These are phyloP conservation scores for Talaromyces sp. DNA, from an alignment of 2,329 filamentous ascomycete genomes.

Conservation along the genomic window DNA sequence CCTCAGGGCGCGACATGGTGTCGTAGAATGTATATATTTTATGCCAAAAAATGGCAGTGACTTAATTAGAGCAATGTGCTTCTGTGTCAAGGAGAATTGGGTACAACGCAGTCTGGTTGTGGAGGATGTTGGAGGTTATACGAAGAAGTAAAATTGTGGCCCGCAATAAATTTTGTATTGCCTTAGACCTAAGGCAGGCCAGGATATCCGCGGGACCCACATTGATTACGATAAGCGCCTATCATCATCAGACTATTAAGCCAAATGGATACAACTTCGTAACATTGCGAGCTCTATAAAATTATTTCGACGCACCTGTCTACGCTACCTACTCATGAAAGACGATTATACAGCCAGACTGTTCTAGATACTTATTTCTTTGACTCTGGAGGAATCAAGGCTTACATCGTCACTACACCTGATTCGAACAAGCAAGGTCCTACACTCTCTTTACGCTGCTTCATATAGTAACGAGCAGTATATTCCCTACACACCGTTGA, in stretches of 20 bases:
- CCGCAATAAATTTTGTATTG: constrained; percentile 10
- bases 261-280: constrained; percentile 4
- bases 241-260: constrained; percentile 15
- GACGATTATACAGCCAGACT: neutral
- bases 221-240: neutral
- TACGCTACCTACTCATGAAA: neutral
- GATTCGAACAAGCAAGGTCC: neutral
- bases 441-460: neutral
- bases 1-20: constrained; percentile 94
- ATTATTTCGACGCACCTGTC: neutral
- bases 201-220: neutral
- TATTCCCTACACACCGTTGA: neutral
- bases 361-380: no score
- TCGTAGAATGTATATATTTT: neutral
- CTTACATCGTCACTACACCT: neutral
- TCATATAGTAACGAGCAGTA: neutral
- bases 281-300: neutral
- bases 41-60: neutral
- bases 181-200: constrained; percentile 16
- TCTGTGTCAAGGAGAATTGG: neutral
- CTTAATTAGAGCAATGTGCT: no score
- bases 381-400: neutral
- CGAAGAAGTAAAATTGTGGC: neutral
- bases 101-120: neutral
- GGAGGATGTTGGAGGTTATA: neutral